Percentiles rank a stretch among this genome's conserved stretches.
Evolutionary conservation across 1,139 yeast species (phyloP).

Genomic region (Taiozyma sp.): DNA sequence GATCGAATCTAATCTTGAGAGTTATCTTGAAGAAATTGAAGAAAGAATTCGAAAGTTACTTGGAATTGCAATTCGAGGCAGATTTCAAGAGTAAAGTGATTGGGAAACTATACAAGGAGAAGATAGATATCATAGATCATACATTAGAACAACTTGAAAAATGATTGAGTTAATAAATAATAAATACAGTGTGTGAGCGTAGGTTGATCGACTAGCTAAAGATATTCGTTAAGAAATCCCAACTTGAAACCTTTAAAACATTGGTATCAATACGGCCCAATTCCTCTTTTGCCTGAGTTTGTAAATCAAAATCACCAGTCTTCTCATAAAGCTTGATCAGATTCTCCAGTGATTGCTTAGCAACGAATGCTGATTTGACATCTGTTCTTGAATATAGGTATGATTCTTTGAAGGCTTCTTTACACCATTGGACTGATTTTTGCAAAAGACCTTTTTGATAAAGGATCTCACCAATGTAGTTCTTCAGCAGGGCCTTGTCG

Average conservation of each 20-base stretch:
- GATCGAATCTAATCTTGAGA: constrained; percentile 29
- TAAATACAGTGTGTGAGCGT: background rate
- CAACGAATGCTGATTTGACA: constrained; percentile 11
- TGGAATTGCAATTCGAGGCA: constrained; percentile 16
- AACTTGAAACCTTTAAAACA: constrained; percentile 1
- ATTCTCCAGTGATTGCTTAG: constrained; percentile 13
- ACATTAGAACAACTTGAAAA: constrained; percentile 9
- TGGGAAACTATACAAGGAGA: constrained; percentile 16
- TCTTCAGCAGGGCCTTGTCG: constrained; percentile 37
- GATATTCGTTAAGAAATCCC: constrained; percentile 3
- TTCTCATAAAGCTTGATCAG: constrained; percentile 12
- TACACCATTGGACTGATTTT: constrained; percentile 62
- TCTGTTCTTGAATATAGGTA: constrained; percentile 9
- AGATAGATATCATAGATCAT: constrained; percentile 17
- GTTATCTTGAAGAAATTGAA: constrained; percentile 32
- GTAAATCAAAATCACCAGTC: constrained; percentile 11
- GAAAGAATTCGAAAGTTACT: constrained; percentile 23
- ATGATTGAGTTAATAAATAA: background rate
- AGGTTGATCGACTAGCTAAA: background rate
- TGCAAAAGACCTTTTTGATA: constrained; percentile 52
- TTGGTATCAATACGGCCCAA: constrained; percentile 5
- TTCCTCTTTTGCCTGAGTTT: constrained; percentile 8
- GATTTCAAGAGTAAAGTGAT: constrained; percentile 11
- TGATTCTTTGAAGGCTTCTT: constrained; percentile 35
- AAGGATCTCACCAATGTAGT: constrained; percentile 60